Conservation (phyloP, 2,329 filamentous ascomycete genomes). For the Nemania bipapillata region DNA sequence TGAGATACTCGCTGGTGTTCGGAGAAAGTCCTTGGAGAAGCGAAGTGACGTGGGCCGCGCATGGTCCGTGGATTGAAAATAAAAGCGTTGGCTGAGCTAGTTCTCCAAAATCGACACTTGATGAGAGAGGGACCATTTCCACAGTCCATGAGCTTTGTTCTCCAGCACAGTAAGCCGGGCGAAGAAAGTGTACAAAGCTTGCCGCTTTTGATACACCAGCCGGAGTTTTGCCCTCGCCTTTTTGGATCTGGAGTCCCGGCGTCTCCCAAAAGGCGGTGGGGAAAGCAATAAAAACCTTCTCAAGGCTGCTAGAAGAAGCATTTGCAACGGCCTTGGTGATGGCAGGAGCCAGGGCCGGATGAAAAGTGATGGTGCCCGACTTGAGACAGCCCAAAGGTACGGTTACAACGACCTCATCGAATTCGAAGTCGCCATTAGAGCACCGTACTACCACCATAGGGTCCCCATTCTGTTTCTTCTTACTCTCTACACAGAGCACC, state of each 20-base stretch:
- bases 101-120: background rate
- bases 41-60: background rate
- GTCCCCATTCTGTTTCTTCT: background rate
- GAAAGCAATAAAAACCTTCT: background rate
- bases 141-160: background rate
- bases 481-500: background rate
- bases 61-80: background rate
- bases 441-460: background rate
- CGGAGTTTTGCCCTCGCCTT: background rate
- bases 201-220: background rate
- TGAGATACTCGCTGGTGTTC: background rate
- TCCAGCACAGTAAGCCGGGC: background rate
- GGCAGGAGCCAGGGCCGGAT: background rate
- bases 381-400: background rate
- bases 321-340: background rate
- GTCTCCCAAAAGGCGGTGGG: background rate
- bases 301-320: background rate
- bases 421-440: background rate
- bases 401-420: conserved; percentile 1
- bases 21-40: conserved; percentile 3
- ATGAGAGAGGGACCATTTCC: background rate
- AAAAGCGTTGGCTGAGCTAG: conserved; percentile 1
- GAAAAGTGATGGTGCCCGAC: background rate
- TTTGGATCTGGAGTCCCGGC: background rate
- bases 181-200: conserved; percentile 6